A percentile compares a stretch with the other conserved stretches of the same genome.
Conservation (phyloP, 116 monocot species). For the Zostera marina region DNA sequence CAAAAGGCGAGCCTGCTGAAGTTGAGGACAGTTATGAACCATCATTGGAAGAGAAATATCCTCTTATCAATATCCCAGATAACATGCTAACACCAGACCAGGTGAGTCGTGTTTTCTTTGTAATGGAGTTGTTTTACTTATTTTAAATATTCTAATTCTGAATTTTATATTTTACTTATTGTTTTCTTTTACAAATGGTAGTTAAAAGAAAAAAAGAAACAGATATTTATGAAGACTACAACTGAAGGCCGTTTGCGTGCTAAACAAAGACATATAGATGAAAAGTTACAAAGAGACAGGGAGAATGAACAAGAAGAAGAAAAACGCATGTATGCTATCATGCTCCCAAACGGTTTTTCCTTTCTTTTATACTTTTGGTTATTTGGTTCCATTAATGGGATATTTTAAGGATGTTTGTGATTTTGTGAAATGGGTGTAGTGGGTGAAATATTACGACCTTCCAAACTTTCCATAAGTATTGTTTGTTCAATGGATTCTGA, state of each 20-base stretch:
- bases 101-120: slow-evolving; percentile 16
- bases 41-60: slow-evolving; percentile 60
- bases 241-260: slow-evolving; percentile 75
- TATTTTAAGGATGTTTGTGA: background rate
- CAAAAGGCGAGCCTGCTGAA: slow-evolving; percentile 58
- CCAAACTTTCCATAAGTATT: too few relatives aligned
- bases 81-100: slow-evolving; percentile 68
- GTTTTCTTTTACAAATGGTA: slow-evolving; percentile 9
- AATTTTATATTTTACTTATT: background rate
- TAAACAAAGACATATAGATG: slow-evolving; percentile 68
- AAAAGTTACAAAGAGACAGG: slow-evolving; percentile 55
- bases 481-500: too few relatives aligned
- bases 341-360: background rate
- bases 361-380: background rate
- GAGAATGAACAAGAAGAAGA: slow-evolving; percentile 84
- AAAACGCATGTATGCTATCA: slow-evolving; percentile 53
- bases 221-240: slow-evolving; percentile 74
- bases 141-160: background rate
- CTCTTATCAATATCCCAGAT: slow-evolving; percentile 57
- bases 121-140: background rate
- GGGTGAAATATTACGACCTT: too few relatives aligned
- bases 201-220: slow-evolving; percentile 82
- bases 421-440: too few relatives aligned
- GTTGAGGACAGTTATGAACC: slow-evolving; percentile 49
- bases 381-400: background rate